Percentiles rank a stretch among this genome's conserved stretches.
Conservation (phyloP, 2,329 filamentous ascomycete genomes). For the Aspergillus tanneri region DNA sequence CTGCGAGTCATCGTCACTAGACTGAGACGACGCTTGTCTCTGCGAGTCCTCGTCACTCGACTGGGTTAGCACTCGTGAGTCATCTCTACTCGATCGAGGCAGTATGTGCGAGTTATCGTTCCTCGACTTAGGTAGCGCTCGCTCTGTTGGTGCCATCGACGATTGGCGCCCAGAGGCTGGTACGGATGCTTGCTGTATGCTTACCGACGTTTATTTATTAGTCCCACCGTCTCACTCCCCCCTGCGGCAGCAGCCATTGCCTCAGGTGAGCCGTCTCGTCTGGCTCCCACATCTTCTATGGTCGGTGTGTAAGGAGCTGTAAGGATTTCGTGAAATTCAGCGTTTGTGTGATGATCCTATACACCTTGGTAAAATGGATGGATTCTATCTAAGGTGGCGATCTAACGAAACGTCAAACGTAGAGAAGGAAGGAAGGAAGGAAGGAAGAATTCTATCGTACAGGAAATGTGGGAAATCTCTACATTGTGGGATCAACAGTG, state of each 20-base stretch:
- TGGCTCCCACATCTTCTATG: background rate
- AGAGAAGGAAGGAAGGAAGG: too few species aligned
- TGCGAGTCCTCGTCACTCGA: background rate
- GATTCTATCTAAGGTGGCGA: too few species aligned
- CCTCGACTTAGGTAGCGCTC: background rate
- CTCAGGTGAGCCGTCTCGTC: background rate
- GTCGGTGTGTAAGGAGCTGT: background rate
- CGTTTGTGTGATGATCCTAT: too few species aligned
- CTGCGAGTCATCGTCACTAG: background rate
- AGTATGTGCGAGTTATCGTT: background rate
- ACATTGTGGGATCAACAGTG: too few species aligned
- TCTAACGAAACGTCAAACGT: too few species aligned
- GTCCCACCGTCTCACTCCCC: conserved; percentile 1
- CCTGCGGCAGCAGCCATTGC: conserved; percentile 1
- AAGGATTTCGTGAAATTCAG: conserved; percentile 1
- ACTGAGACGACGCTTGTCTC: background rate
- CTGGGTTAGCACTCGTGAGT: background rate
- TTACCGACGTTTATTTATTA: background rate
- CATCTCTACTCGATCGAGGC: background rate
- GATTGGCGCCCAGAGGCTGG: background rate
- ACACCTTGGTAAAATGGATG: too few species aligned
- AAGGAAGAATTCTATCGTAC: too few species aligned
- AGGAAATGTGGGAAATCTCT: too few species aligned
- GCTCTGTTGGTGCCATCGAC: background rate
- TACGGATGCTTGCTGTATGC: background rate